Evolutionary conservation across 169 alveolate genomes (phyloP), one percentile per base, ranked within the genome.

Genomic region (Eimeria zaria): DNA sequence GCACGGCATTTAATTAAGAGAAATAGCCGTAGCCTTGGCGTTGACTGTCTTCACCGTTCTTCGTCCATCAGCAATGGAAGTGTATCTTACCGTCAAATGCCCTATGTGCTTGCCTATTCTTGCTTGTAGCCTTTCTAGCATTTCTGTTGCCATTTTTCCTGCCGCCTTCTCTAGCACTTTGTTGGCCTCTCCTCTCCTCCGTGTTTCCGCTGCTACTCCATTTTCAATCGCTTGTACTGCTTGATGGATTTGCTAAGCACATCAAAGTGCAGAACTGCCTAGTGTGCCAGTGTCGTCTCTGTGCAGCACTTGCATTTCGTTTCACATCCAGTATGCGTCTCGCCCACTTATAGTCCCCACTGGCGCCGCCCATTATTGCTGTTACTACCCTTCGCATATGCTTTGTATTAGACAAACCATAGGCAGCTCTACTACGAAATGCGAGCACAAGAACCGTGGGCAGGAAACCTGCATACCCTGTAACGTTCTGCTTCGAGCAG

Each of bases 111-210:
- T 88, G 67, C 81, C 90, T 41, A 95, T 83, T 60, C 69, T 76
- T n/a, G 81, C 46, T 46, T 95, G 97, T 84, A 95, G 69, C 36
- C 97, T 81, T 30, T 89, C 97, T 14, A 95, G 80, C 97, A 95
- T 95, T 81, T 95, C 96, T 48, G 76, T 81, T 12, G 97, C 96
- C 94, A 95, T 90, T 46, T 95, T 85, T 76, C 91, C 96, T 76
- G 96, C 92, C 71, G 91, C 84, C 55, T 67, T 76, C 84, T 95
- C 96, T 44, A 91, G 83, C 83, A 89, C 67, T 46, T 74, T 89
- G 71, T 48, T 95, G 60, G 95, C 95, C n/a, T 95, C 97, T n/a
- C 92, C 97, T 33, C 97, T 74, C 36, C 96, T 41, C 33, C 73
- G 81, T 48, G 91, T 89, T 76, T 95, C 97, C 41, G 69, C 90